phyloP scores from a whole-genome alignment of 805 yeast genomes.

The Teunomyces barrocoloradensis region DNA sequence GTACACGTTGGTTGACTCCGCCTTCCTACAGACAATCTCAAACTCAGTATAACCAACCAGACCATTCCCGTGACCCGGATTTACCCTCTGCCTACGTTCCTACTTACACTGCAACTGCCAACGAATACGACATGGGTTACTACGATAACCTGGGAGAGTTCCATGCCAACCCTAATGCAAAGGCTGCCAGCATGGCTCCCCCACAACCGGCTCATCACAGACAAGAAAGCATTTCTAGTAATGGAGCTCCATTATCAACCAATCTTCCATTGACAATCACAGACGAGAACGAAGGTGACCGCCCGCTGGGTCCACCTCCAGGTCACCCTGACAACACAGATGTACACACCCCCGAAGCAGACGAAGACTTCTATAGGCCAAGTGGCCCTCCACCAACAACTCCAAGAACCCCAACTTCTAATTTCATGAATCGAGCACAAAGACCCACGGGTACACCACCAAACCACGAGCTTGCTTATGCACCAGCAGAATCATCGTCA shows the following conservation, averaged over 20 bases:
- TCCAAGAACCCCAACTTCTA: slow-evolving; percentile 4
- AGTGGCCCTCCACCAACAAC: slow-evolving; percentile 5
- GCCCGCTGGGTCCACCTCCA: slow-evolving; percentile 4
- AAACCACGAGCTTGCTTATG: background rate
- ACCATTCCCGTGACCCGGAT: slow-evolving; percentile 38
- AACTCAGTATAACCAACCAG: slow-evolving; percentile 48
- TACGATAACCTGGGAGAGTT: slow-evolving; percentile 61
- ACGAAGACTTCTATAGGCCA: slow-evolving; percentile 6
- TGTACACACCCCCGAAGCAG: slow-evolving; percentile 1
- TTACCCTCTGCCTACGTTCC: slow-evolving; percentile 54
- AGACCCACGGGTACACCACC: slow-evolving; percentile 7
- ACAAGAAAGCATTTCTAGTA: slow-evolving; percentile 10
- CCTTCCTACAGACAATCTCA: slow-evolving; percentile 72
- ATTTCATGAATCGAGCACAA: slow-evolving; percentile 3
- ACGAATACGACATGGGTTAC: slow-evolving; percentile 74
- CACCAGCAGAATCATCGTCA: slow-evolving; percentile 9
- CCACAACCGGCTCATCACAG: slow-evolving; percentile 25
- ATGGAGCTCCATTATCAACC: slow-evolving; percentile 15
- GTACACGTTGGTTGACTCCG: slow-evolving; percentile 93
- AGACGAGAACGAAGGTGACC: slow-evolving; percentile 6
- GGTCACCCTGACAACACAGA: background rate
- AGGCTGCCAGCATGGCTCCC: slow-evolving; percentile 12
- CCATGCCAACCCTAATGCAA: slow-evolving; percentile 34
- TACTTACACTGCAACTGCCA: slow-evolving; percentile 61
- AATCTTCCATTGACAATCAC: slow-evolving; percentile 6